Base-by-base conservation (phyloP, 106 monocot species). In the Allium sativum region DNA sequence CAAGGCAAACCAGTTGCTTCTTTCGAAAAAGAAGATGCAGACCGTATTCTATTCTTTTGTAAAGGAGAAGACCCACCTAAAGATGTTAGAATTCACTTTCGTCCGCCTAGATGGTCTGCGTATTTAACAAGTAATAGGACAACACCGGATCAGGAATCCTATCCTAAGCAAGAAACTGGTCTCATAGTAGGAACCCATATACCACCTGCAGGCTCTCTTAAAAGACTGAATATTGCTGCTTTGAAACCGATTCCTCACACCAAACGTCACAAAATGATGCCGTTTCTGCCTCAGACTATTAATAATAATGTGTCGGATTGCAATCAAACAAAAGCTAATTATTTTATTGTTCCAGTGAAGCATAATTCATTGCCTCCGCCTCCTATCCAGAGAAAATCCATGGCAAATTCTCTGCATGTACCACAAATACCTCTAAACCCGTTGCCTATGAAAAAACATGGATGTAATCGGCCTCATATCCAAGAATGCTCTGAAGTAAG, bases 11-110 rank as follows among this genome's bases (percentile, higher is more conserved):
- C 87, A n/a, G 82, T 87, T 71, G 82, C 82, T 64, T 71, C 87
- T 42, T 87, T 87, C 66, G 87, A 82, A 45, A 74, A 79, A 58
- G 87, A 87, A 73, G 87, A 87, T 71, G 82, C 82, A 66, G 66
- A 82, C 8, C 69, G 82, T 12, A 68, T 87, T 59, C 76, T 87
- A 50, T 87, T 79, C 79, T 82, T 82, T 65, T 76, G 67, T 71
- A 51, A 68, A 52, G 66, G 50, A 10, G 66, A 69, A 52, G 79
- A 79, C 12, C 40, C 22, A 52, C 17, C 6, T 44, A 48, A 42
- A n/a, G 55, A 47, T 17, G 64, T 67, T 57, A 31, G 40, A 41
- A 21, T 69, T 9, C 40, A 22, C 50, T 43, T 18, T 64, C 43
- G 52, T 53, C 45, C 60, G 4, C 79, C 79, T 11, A 61, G 18